Conservation (phyloP, 495 filamentous ascomycete genomes). For the Neurospora tetraspora region DNA sequence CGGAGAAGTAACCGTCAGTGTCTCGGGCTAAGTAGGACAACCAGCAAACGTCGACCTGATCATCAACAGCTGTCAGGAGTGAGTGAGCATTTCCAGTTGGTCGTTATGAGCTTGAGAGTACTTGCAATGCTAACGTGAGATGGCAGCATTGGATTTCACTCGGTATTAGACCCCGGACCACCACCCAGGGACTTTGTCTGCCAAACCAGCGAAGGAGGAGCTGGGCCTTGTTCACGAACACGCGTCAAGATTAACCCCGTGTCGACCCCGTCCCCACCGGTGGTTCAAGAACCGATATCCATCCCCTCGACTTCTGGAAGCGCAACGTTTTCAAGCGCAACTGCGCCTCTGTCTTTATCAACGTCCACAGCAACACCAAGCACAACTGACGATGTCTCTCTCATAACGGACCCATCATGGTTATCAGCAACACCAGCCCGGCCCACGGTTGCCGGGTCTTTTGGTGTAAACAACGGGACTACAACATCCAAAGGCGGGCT, state of each 20-base stretch:
- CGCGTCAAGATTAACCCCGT: neutral
- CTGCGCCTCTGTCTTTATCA: neutral
- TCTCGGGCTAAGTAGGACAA: conserved; percentile 16
- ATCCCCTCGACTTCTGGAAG: neutral
- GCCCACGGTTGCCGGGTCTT: neutral
- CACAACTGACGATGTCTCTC: neutral
- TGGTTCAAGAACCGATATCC: neutral
- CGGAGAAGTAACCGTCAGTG: neutral
- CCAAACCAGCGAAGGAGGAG: conserved; percentile 2
- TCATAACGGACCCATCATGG: neutral
- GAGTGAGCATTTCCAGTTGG: conserved; percentile 8
- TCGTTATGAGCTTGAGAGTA: neutral
- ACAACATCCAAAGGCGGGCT: conserved; percentile 15
- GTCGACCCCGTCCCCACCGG: neutral
- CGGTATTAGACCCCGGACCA: conserved; percentile 31
- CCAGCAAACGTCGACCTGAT: conserved; percentile 34
- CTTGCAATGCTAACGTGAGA: neutral
- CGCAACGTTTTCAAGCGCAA: neutral
- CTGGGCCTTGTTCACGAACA: conserved; percentile 3
- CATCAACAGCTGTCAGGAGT: conserved; percentile 41
- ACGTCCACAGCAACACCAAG: neutral
- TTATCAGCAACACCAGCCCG: conserved; percentile 2
- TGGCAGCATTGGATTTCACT: conserved; percentile 25
- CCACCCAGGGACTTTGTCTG: conserved; percentile 17
- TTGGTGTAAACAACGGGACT: neutral